These are phyloP conservation scores for Pyracantha coccinea DNA, from an alignment of 331 rosid species.

Conservation along the genomic window DNA sequence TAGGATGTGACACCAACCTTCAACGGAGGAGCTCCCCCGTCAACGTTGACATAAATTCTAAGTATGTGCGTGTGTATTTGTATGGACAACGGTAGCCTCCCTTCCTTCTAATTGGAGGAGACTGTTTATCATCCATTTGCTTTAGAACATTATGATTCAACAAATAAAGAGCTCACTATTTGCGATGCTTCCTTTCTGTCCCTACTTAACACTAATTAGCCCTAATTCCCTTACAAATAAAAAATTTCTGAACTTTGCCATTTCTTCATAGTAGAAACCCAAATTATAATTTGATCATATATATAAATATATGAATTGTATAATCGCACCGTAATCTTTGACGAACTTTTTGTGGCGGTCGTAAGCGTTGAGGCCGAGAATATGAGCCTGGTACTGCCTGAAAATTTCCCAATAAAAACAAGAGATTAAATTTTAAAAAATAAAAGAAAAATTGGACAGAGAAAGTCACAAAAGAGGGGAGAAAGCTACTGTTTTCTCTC, in stretches of 20 bases:
- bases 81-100: conserved; percentile 68
- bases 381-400: conserved; percentile 93
- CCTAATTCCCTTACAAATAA: too few relatives aligned
- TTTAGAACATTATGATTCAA: conserved; percentile 57
- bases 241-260: too few relatives aligned
- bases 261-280: neutral
- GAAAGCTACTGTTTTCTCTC: conserved; percentile 69
- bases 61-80: neutral
- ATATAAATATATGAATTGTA: neutral
- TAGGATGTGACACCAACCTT: too few relatives aligned
- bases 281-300: too few relatives aligned
- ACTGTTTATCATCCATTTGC: conserved; percentile 76
- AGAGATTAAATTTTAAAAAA: neutral
- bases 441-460: neutral
- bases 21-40: too few relatives aligned
- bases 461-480: neutral
- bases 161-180: conserved; percentile 50
- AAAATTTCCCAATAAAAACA: neutral
- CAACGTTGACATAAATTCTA: too few relatives aligned
- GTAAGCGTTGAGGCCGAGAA: conserved; percentile 89
- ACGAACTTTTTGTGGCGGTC: conserved; percentile 84
- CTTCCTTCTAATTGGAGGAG: conserved; percentile 60
- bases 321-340: conserved; percentile 52
- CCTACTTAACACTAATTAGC: conserved; percentile 12
- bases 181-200: conserved; percentile 36